Percentiles rank a stretch among this genome's conserved stretches.
phyloP scores from a whole-genome alignment of 1,284 basidiomycete genomes.

The Phellinidium pouzarii region DNA sequence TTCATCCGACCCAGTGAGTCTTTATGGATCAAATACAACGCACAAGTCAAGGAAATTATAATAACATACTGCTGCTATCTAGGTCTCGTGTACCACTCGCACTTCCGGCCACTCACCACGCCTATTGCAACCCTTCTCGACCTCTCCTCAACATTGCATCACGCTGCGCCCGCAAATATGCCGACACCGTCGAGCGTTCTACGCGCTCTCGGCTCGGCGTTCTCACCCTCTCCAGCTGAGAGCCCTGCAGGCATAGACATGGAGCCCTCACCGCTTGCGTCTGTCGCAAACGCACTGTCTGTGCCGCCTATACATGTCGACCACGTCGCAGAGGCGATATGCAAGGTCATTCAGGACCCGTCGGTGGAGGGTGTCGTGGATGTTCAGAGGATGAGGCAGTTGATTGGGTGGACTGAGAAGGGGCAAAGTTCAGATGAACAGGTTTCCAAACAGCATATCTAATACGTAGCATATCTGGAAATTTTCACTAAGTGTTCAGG shows the following conservation, averaged over 20 bases:
- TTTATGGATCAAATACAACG: constrained; percentile 15
- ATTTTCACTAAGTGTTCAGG: background rate
- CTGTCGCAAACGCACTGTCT: constrained; percentile 70
- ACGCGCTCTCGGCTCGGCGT: constrained; percentile 29
- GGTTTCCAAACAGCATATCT: background rate
- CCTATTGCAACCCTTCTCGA: constrained; percentile 83
- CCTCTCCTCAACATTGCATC: constrained; percentile 64
- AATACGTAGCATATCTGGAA: background rate
- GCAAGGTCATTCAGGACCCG: constrained; percentile 42
- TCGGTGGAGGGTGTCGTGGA: constrained; percentile 66
- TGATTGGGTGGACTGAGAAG: constrained; percentile 57
- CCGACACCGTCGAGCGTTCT: constrained; percentile 61
- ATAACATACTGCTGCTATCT: constrained; percentile 20
- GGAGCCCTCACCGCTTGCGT: constrained; percentile 46
- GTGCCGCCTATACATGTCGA: constrained; percentile 94
- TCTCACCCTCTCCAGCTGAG: constrained; percentile 15
- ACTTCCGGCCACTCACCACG: constrained; percentile 82
- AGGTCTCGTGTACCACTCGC: constrained; percentile 96
- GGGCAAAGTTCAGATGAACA: constrained; percentile 16
- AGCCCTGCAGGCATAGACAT: constrained; percentile 23
- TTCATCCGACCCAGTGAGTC: constrained; percentile 81
- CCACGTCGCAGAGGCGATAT: constrained; percentile 85
- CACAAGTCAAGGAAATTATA: constrained; percentile 12
- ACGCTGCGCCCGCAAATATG: constrained; percentile 44
- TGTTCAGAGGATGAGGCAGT: constrained; percentile 66